Evolutionary conservation across 2,329 filamentous ascomycete genomes (phyloP).

Genomic region (Trichoderma pleuroti): DNA sequence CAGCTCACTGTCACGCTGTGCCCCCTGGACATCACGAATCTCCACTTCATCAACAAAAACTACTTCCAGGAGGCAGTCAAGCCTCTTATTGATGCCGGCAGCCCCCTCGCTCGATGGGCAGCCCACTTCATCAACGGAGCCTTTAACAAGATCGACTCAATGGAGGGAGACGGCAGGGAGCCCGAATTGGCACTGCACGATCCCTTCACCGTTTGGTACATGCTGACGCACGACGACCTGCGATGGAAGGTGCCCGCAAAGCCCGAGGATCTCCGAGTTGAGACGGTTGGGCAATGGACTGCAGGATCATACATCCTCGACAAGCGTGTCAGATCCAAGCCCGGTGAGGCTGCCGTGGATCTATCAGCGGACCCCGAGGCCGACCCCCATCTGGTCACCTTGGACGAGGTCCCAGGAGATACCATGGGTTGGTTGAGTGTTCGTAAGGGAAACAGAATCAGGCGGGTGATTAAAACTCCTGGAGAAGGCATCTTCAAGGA

Average conservation of each 20-base stretch:
- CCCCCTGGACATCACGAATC: conserved; percentile 73
- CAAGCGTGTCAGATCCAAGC: conserved; percentile 57
- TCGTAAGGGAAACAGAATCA: conserved; percentile 73
- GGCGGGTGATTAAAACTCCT: conserved; percentile 67
- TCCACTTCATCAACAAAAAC: conserved; percentile 61
- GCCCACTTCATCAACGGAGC: conserved; percentile 68
- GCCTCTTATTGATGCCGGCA: conserved; percentile 56
- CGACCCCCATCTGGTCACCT: conserved; percentile 37
- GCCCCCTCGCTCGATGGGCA: conserved; percentile 71
- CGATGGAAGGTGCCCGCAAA: conserved; percentile 55
- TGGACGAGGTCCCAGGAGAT: conserved; percentile 63
- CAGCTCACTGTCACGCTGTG: conserved; percentile 66
- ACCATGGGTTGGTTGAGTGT: conserved; percentile 70
- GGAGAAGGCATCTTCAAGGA: conserved; percentile 64
- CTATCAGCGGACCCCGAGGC: conserved; percentile 41
- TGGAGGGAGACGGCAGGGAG: conserved; percentile 56
- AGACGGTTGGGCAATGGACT: conserved; percentile 92
- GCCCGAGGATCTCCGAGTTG: conserved; percentile 80
- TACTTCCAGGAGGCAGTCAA: conserved; percentile 56
- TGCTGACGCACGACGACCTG: conserved; percentile 58
- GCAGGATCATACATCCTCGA: conserved; percentile 87
- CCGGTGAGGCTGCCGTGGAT: conserved; percentile 40
- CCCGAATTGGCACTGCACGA: conserved; percentile 69
- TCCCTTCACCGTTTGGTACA: conserved; percentile 76
- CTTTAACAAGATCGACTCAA: conserved; percentile 63